Evolutionary conservation across 257 asterid genomes (phyloP).

Genomic region (Solanum peruvianum): DNA sequence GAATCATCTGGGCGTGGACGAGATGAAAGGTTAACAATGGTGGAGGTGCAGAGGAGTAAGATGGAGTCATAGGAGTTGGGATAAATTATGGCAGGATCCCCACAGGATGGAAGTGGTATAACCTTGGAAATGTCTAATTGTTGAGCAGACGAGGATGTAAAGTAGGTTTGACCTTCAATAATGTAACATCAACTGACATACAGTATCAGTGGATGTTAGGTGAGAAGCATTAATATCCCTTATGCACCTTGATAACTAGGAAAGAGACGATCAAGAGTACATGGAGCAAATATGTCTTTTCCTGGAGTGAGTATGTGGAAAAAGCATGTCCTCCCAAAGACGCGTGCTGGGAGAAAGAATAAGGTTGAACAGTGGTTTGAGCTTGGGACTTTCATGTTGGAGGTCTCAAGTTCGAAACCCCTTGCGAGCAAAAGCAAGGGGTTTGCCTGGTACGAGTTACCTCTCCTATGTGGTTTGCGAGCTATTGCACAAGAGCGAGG

Average conservation of each 20-base stretch:
- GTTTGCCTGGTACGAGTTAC: too few species aligned
- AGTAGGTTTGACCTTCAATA: not conserved
- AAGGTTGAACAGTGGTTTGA: not conserved
- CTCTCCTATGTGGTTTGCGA: too few species aligned
- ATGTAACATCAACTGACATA: not conserved
- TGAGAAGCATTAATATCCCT: not conserved
- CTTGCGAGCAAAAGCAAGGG: too few species aligned
- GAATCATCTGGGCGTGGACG: not conserved
- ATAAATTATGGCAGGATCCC: not conserved
- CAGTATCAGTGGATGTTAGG: not conserved
- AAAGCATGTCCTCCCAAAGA: not conserved
- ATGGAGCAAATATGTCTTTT: too few species aligned
- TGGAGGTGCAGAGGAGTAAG: not conserved
- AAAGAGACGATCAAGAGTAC: not conserved
- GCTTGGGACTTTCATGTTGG: too few species aligned
- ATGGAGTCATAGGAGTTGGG: not conserved
- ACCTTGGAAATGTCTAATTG: not conserved
- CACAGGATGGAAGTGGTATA: not conserved
- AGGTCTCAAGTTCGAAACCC: too few species aligned
- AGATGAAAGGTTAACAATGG: not conserved
- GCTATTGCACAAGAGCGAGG: too few species aligned
- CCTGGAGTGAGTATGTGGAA: not conserved
- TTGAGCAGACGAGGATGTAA: not conserved
- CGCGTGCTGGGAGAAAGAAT: not conserved
- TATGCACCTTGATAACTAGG: not conserved